Percentiles rank a stretch among this genome's conserved stretches.
Evolutionary conservation across 176 grass and related monocot species (phyloP).

Genomic region (Alopecurus myosuroides): DNA sequence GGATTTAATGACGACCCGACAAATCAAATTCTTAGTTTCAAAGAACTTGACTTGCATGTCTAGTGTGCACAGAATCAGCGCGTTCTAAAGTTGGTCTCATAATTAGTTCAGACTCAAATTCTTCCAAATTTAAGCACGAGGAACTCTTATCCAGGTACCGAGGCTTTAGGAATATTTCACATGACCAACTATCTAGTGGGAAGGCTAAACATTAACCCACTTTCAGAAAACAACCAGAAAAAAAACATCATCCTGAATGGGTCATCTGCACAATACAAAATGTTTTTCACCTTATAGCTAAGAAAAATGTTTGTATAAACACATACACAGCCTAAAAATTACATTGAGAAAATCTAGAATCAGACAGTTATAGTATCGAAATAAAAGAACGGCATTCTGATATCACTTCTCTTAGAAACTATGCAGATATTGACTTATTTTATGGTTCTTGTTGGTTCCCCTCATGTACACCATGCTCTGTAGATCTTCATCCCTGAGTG

Average conservation of each 20-base stretch:
- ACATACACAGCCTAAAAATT: not conserved
- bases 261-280: not conserved
- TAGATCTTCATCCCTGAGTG: not conserved
- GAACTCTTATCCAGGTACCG: not conserved
- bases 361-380: not conserved
- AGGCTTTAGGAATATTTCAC: not conserved
- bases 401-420: not conserved
- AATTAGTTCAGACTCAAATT: too few relatives aligned
- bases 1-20: too few relatives aligned
- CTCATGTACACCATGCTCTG: not conserved
- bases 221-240: not conserved
- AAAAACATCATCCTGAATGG: not conserved
- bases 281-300: not conserved
- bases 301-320: not conserved
- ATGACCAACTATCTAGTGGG: not conserved
- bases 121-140: not conserved
- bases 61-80: too few relatives aligned
- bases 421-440: not conserved
- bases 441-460: too few relatives aligned
- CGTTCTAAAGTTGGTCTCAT: too few relatives aligned
- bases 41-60: too few relatives aligned
- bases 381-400: not conserved
- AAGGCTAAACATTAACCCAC: not conserved
- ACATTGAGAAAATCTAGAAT: not conserved
- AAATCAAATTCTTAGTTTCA: too few relatives aligned